Evolutionary conservation across 148 eudicot genomes (phyloP), one percentile per base, ranked within the genome.

Genomic region (Fallopia convolvulus): DNA sequence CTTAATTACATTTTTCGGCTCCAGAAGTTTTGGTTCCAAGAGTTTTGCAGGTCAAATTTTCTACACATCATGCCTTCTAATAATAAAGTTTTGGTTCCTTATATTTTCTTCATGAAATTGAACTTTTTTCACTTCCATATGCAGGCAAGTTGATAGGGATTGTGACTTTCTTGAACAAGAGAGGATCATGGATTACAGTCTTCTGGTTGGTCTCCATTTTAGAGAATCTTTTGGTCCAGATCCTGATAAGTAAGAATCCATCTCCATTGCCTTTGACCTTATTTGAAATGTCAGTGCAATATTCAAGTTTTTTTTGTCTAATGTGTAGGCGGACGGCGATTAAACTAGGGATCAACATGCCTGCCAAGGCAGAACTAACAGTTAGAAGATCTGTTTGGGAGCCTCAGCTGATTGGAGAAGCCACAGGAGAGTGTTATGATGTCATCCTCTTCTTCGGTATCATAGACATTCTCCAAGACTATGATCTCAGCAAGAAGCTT

Each of bases 91-190:
- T 33, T 1, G 44, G 3, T 44, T 44, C 40, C 1, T 36, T 14
- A n/a, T 70, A 17, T 39, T 44, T 73, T 46, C 53, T 44, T 73
- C 3, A 30, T 73, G 75, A 20, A 20, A 73, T 11, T 73, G 33
- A 73, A 48, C 32, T 73, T 61, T 26, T 78, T 33, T 32, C 36
- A 73, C 70, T 47, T 87, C 77, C 40, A 47, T 33, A 17, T 84
- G 84, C 86, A 91, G 95, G 85, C 95, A 91, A 86, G 89, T 91
- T 76, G 91, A 90, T 44, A 88, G 82, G 78, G 93, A 90, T 82
- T 90, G 91, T 65, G 89, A 90, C 55, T 90, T 90, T 77, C 89
- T 90, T 68, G 93, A 90, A 71, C 89, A 88, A 36, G 93, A 90
- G 80, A 84, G 89, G 48, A 90, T 90, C 61, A 90, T 90, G 93